These are phyloP conservation scores for Morella rubra DNA, from an alignment of 306 rosid genomes.

Conservation along the genomic window DNA sequence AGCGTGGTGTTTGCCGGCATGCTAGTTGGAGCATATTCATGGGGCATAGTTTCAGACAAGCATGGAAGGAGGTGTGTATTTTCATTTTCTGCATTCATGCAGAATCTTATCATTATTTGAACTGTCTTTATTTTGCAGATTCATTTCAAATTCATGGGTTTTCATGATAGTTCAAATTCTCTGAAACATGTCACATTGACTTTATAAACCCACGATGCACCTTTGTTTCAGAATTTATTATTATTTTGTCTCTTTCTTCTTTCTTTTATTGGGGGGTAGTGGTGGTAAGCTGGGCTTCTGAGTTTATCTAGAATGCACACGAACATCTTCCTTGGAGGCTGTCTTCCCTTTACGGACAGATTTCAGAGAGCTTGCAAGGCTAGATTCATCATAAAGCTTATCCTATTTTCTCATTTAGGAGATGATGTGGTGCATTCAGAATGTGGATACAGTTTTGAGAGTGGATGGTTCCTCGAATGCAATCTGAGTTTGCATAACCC, in stretches of 20 bases:
- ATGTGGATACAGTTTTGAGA: too few relatives aligned
- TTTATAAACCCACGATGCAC: constrained; percentile 4
- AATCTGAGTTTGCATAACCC: too few relatives aligned
- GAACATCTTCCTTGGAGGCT: constrained; percentile 1
- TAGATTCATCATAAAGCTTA: neutral
- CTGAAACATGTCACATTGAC: neutral
- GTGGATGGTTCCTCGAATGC: too few relatives aligned
- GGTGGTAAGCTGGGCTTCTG: neutral
- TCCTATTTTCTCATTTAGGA: too few relatives aligned
- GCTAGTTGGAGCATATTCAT: constrained; percentile 85
- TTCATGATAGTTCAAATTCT: too few relatives aligned
- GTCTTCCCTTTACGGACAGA: neutral
- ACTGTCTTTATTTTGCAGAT: constrained; percentile 9
- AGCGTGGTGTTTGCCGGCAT: constrained; percentile 85
- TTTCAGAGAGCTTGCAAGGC: neutral
- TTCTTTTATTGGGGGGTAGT: neutral
- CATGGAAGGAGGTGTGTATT: constrained; percentile 69
- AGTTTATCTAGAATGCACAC: neutral
- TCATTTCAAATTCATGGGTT: neutral
- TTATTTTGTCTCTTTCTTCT: neutral
- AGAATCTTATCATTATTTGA: neutral
- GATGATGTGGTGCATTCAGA: too few relatives aligned
- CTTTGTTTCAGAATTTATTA: neutral
- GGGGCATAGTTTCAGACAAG: constrained; percentile 91
- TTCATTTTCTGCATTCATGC: neutral